Evolutionary conservation across 192 early-diverging fungal species (phyloP).

Genomic region (Ambispora gerdemannii): DNA sequence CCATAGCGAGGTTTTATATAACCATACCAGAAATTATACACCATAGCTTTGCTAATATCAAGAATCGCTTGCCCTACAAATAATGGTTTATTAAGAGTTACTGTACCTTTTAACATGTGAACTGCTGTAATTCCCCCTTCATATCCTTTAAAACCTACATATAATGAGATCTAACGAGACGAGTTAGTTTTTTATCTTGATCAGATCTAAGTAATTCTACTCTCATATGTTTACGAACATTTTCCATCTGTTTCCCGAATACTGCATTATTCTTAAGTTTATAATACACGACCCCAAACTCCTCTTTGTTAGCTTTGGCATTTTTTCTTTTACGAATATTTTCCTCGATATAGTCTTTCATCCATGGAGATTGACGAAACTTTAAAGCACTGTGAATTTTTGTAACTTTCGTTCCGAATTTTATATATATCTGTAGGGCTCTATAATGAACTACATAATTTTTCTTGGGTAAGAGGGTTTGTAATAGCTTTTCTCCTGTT

Average conservation of each 20-base stretch:
- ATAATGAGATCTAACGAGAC: slow-evolving; percentile 13
- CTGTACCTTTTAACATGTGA: slow-evolving; percentile 23
- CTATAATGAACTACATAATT: slow-evolving; percentile 20
- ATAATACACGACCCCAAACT: slow-evolving; percentile 23
- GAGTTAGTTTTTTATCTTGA: slow-evolving; percentile 21
- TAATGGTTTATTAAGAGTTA: slow-evolving; percentile 21
- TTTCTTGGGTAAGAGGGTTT: slow-evolving; percentile 16
- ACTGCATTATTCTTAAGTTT: slow-evolving; percentile 28
- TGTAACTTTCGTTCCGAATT: slow-evolving; percentile 7
- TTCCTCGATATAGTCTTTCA: slow-evolving; percentile 22
- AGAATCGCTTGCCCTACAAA: slow-evolving; percentile 27
- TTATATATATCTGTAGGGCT: slow-evolving; percentile 7
- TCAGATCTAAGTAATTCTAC: slow-evolving; percentile 13
- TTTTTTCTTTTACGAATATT: slow-evolving; percentile 25
- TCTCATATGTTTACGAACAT: slow-evolving; percentile 25
- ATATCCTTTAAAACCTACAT: slow-evolving; percentile 19
- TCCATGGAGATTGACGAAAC: slow-evolving; percentile 20
- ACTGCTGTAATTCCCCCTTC: slow-evolving; percentile 17
- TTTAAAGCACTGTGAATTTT: slow-evolving; percentile 20
- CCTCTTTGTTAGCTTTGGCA: slow-evolving; percentile 16
- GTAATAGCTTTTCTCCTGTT: slow-evolving; percentile 7
- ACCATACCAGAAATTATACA: slow-evolving; percentile 24
- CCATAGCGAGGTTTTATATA: slow-evolving; percentile 25
- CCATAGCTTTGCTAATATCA: slow-evolving; percentile 20
- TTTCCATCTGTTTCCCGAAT: slow-evolving; percentile 26